A percentile compares a stretch with the other conserved stretches of the same genome.
phyloP scores from a whole-genome alignment of 208 protist species.

The Acanthamoeba lenticulata region DNA sequence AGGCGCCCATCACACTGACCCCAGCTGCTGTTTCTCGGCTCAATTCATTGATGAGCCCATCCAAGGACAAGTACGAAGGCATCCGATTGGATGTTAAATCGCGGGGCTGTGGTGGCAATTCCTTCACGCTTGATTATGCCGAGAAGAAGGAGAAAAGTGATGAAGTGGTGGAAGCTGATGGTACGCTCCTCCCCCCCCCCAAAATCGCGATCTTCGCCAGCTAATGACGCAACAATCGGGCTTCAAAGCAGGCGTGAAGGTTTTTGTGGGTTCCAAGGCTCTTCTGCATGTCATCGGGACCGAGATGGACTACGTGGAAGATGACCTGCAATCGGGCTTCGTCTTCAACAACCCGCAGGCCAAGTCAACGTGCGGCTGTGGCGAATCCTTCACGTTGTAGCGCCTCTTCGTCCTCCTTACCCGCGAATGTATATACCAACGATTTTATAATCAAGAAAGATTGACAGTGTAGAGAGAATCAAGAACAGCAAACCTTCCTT shows the following conservation, averaged over 20 bases:
- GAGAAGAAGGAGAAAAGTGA: constrained; percentile 81
- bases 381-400: constrained; percentile 93
- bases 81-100: constrained; percentile 94
- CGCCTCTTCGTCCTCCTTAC: not conserved
- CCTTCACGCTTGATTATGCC: constrained; percentile 96
- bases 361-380: constrained; percentile 96
- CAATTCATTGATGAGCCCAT: not conserved
- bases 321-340: constrained; percentile 95
- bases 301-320: constrained; percentile 96
- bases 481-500: not conserved
- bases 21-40: constrained; percentile 28
- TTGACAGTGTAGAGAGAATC: not conserved
- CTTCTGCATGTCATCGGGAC: constrained; percentile 97
- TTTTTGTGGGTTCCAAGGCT: constrained; percentile 94
- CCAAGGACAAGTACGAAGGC: constrained; percentile 74
- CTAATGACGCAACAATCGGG: not conserved
- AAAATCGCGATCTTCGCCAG: not conserved
- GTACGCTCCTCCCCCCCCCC: not conserved
- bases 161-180: constrained; percentile 91
- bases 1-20: constrained; percentile 48
- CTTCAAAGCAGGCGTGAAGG: constrained; percentile 88
- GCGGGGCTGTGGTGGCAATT: constrained; percentile 96
- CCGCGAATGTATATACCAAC: not conserved
- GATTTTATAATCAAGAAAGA: no score
- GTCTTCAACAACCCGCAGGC: constrained; percentile 97